phyloP scores from a whole-genome alignment of 2,329 filamentous ascomycete species.

The Claviceps humidiphila region DNA sequence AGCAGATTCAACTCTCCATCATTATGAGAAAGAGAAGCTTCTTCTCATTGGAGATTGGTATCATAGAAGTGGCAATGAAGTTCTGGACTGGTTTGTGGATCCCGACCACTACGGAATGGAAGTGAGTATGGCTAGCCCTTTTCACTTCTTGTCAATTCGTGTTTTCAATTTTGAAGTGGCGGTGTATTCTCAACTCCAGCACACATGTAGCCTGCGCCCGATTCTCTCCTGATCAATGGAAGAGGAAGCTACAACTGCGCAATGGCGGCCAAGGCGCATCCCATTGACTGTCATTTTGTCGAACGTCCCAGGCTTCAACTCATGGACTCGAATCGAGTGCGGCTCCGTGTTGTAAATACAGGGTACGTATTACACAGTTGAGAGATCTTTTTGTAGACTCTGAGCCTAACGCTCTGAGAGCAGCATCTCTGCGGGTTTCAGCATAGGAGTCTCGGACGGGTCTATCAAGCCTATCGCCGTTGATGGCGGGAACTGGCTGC shows the following conservation, averaged over 20 bases:
- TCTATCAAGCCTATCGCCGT: conserved; percentile 9
- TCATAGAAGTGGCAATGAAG: conserved; percentile 22
- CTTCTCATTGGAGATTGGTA: conserved; percentile 26
- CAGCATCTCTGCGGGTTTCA: conserved; percentile 6
- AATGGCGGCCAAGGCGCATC: conserved; percentile 9
- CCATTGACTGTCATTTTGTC: conserved; percentile 6
- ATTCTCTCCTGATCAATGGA: conserved; percentile 28
- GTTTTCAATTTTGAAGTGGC: conserved; percentile 11
- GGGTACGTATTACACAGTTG: conserved; percentile 2
- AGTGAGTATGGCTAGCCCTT: conserved; percentile 2
- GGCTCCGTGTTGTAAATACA: conserved; percentile 10
- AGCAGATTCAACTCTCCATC: conserved; percentile 7
- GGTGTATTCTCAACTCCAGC: conserved; percentile 3
- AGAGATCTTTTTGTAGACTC: background rate
- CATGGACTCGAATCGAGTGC: conserved; percentile 4
- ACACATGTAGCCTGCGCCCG: conserved; percentile 24
- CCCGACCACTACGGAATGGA: conserved; percentile 9
- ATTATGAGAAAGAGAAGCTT: conserved; percentile 20
- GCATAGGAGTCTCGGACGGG: conserved; percentile 1
- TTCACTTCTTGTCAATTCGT: background rate
- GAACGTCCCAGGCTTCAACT: conserved; percentile 6
- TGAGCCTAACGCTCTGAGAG: background rate
- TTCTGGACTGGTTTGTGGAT: conserved; percentile 13
- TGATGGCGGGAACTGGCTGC: conserved; percentile 9
- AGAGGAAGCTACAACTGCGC: conserved; percentile 12